Evolutionary conservation across 164 flowering plant genomes (phyloP).

Genomic region (grape (Vitis vinifera)): DNA sequence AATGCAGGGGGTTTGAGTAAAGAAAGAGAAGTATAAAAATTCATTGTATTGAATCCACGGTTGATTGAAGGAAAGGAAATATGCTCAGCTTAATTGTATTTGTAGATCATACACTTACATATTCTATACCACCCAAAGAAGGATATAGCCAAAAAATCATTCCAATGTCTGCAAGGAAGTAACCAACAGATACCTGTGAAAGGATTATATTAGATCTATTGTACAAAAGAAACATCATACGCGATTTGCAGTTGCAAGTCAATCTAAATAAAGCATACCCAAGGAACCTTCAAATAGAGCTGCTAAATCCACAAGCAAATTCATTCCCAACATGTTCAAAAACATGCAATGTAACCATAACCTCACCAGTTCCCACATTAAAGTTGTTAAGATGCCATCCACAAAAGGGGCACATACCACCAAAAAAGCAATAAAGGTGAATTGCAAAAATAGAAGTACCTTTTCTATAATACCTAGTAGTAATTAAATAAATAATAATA

Average conservation of each 20-base stretch:
- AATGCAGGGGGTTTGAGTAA: background rate
- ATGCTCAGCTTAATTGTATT: background rate
- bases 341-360: too few relatives aligned
- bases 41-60: background rate
- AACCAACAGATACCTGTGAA: slow-evolving; percentile 90
- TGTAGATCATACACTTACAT: slow-evolving; percentile 57
- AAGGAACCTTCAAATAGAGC: too few relatives aligned
- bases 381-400: too few relatives aligned
- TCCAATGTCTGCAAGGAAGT: slow-evolving; percentile 82
- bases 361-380: too few relatives aligned
- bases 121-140: slow-evolving; percentile 87
- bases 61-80: background rate
- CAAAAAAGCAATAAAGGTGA: too few relatives aligned
- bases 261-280: background rate
- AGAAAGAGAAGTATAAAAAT: background rate
- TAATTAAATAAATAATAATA: too few relatives aligned
- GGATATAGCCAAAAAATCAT: slow-evolving; percentile 95
- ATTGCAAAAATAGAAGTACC: too few relatives aligned
- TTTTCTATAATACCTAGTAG: too few relatives aligned
- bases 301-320: background rate
- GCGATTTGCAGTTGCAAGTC: background rate
- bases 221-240: background rate
- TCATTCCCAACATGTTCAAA: background rate
- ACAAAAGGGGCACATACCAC: too few relatives aligned
- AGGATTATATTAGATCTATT: background rate